These are phyloP conservation scores for Castanea crenata DNA, from an alignment of 306 rosid species.

Conservation along the genomic window DNA sequence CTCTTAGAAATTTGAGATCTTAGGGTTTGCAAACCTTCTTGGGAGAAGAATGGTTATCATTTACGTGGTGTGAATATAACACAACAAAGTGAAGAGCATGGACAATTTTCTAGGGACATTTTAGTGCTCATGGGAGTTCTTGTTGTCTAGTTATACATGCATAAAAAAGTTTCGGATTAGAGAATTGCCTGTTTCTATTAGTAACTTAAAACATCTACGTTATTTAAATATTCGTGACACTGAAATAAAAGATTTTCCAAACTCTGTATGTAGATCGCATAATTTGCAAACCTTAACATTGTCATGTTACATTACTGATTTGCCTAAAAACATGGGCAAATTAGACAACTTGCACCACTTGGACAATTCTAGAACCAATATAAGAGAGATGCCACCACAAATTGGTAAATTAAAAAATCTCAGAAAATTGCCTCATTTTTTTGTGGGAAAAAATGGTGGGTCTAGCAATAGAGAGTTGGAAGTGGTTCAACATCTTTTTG, in stretches of 20 bases:
- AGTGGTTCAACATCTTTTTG: neutral
- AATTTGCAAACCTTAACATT: slow-evolving; percentile 36
- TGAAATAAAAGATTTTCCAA: neutral
- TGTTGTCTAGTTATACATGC: neutral
- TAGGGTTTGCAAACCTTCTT: slow-evolving; percentile 14
- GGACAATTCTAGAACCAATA: neutral
- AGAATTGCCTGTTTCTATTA: slow-evolving; percentile 13
- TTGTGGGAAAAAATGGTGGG: neutral
- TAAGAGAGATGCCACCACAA: slow-evolving; percentile 14
- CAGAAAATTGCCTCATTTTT: slow-evolving; percentile 14
- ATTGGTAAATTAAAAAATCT: slow-evolving; percentile 15
- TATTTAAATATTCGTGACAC: slow-evolving; percentile 30
- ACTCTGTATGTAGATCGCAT: slow-evolving; percentile 13
- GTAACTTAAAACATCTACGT: slow-evolving; percentile 22
- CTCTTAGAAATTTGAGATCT: slow-evolving; percentile 20
- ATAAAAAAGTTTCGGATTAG: neutral
- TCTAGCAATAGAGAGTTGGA: slow-evolving; percentile 11
- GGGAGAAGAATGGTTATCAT: neutral
- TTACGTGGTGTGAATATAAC: too few species aligned
- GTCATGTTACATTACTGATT: slow-evolving; percentile 6
- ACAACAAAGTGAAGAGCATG: neutral
- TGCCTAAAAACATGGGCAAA: slow-evolving; percentile 13
- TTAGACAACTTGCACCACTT: slow-evolving; percentile 25
- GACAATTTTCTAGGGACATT: neutral
- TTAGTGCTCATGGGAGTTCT: slow-evolving; percentile 16